These are phyloP conservation scores for Taphrina wiesneri DNA, from an alignment of 1,139 yeast species.

Conservation along the genomic window DNA sequence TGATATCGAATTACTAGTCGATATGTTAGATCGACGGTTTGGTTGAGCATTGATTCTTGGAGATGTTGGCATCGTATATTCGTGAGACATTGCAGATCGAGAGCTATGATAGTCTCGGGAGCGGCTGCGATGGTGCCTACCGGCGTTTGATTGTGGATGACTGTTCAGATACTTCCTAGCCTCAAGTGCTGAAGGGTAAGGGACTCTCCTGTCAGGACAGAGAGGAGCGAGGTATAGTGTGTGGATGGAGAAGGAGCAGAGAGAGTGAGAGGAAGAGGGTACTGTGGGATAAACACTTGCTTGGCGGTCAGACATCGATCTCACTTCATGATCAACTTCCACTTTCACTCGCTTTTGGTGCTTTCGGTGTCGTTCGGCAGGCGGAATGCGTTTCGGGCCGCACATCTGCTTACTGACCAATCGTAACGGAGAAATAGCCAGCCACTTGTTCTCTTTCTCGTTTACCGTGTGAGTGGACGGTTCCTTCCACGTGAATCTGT, in stretches of 20 bases:
- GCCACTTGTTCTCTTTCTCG: too few species aligned
- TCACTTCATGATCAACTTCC: too few species aligned
- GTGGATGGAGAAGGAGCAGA: background rate
- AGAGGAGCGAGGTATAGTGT: background rate
- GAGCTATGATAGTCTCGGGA: background rate
- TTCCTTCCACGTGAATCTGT: too few species aligned
- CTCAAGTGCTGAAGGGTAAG: background rate
- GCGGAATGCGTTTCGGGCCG: too few species aligned
- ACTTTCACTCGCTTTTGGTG: too few species aligned
- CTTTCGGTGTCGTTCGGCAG: too few species aligned
- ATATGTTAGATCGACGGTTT: constrained; percentile 13
- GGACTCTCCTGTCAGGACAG: background rate
- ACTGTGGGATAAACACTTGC: background rate
- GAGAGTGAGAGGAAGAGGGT: background rate
- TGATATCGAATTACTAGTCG: background rate
- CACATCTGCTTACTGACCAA: too few species aligned
- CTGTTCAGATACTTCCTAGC: background rate
- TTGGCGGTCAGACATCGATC: background rate
- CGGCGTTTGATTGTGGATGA: background rate
- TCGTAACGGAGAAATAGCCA: too few species aligned
- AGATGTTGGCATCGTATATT: background rate
- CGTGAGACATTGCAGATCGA: background rate
- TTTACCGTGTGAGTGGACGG: too few species aligned
- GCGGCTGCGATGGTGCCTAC: background rate
- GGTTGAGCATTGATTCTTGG: background rate